These are phyloP conservation scores for Yamadazyma atmosphaerica DNA, from an alignment of 1,139 yeast species.

Conservation along the genomic window DNA sequence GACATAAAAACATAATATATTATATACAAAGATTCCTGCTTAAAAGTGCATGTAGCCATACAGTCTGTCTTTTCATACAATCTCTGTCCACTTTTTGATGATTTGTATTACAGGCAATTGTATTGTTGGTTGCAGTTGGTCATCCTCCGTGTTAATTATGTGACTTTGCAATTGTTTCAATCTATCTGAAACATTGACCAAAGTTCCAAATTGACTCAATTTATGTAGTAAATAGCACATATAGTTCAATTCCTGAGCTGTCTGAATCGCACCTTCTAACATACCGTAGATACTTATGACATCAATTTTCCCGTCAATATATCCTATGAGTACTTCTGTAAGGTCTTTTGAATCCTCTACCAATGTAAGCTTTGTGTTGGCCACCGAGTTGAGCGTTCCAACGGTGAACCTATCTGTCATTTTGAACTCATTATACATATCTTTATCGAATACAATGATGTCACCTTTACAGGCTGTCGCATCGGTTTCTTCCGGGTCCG, in stretches of 20 bases:
- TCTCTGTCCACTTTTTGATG: slow-evolving; percentile 2
- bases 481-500: no score
- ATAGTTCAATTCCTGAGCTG: slow-evolving; percentile 5
- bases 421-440: slow-evolving; percentile 2
- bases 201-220: background rate
- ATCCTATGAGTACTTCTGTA: slow-evolving; percentile 4
- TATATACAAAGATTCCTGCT: background rate
- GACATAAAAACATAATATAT: background rate
- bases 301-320: slow-evolving; percentile 2
- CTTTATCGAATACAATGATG: slow-evolving; percentile 8
- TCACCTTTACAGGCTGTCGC: slow-evolving; percentile 2
- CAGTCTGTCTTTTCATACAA: background rate
- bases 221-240: slow-evolving; percentile 4
- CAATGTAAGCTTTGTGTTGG: slow-evolving; percentile 8
- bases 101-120: background rate
- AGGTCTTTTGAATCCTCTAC: slow-evolving; percentile 12
- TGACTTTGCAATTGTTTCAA: background rate
- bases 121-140: background rate
- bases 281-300: slow-evolving; percentile 14
- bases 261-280: slow-evolving; percentile 8
- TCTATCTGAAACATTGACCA: background rate
- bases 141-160: background rate
- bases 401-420: background rate
- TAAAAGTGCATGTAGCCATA: no score
- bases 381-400: slow-evolving; percentile 5